These are phyloP conservation scores for Xylariaceae sp. DNA, from an alignment of 2,329 filamentous ascomycete genomes.

Conservation along the genomic window DNA sequence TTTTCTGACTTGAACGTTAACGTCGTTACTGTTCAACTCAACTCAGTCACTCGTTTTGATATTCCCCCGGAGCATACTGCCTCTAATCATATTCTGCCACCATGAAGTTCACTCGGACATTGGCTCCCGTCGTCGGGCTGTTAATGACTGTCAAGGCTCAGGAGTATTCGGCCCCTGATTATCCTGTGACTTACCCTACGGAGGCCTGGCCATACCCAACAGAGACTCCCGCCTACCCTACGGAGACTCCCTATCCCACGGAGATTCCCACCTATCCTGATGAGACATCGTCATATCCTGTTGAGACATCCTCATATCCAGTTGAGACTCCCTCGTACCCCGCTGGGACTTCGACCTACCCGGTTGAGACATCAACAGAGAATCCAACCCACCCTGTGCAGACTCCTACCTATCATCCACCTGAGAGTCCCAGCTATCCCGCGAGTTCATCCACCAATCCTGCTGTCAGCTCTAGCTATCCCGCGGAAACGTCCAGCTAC, in stretches of 20 bases:
- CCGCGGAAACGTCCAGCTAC: background rate
- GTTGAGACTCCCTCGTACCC: constrained; percentile 24
- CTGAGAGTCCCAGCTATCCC: background rate
- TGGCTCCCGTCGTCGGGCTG: constrained; percentile 33
- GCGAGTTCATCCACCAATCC: constrained; percentile 6
- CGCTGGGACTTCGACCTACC: background rate
- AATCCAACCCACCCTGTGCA: background rate
- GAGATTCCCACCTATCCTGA: constrained; percentile 42
- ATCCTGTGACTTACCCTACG: constrained; percentile 4
- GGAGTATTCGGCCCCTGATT: constrained; percentile 7
- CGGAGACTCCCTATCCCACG: constrained; percentile 32
- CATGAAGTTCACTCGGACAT: constrained; percentile 35
- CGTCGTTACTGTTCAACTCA: constrained; percentile 15
- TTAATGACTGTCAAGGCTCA: constrained; percentile 28
- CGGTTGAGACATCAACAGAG: background rate
- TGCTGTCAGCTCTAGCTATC: constrained; percentile 1
- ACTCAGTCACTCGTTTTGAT: constrained; percentile 20
- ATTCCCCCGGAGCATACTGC: constrained; percentile 14
- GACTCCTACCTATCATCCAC: constrained; percentile 14
- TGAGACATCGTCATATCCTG: constrained; percentile 4
- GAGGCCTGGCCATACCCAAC: constrained; percentile 3
- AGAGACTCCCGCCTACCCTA: constrained; percentile 4
- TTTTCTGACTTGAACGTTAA: constrained; percentile 18
- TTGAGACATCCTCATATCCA: background rate
- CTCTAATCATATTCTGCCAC: constrained; percentile 17